Conservation (phyloP, 495 filamentous ascomycete genomes). For the Neurospora pannonica region DNA sequence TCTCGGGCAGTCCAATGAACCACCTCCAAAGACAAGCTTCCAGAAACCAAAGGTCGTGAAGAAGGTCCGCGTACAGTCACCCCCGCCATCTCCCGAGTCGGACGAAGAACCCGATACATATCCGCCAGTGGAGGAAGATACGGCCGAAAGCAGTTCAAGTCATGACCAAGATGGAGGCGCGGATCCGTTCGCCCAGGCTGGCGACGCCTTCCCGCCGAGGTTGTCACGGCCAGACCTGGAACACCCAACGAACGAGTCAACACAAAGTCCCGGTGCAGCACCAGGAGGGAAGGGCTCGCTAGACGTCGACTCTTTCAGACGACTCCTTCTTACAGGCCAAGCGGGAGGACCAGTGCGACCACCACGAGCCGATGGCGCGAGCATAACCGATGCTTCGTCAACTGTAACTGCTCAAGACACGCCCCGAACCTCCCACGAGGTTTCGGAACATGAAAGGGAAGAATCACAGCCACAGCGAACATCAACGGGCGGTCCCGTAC, state of each 20-base stretch:
- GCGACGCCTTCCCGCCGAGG: not conserved
- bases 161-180: conserved; percentile 3
- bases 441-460: conserved; percentile 30
- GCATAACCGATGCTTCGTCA: conserved; percentile 38
- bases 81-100: conserved; percentile 42
- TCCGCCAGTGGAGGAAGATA: conserved; percentile 18
- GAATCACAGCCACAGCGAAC: conserved; percentile 23
- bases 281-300: conserved; percentile 31
- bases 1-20: conserved; percentile 18
- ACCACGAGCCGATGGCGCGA: conserved; percentile 29
- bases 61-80: conserved; percentile 48
- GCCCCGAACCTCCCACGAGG: conserved; percentile 39
- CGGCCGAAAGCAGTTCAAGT: conserved; percentile 13
- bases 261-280: conserved; percentile 7
- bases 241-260: conserved; percentile 10
- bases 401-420: conserved; percentile 33
- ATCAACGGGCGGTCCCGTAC: not conserved
- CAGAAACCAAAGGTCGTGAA: conserved; percentile 41
- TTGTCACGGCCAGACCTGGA: conserved; percentile 22
- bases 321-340: conserved; percentile 51
- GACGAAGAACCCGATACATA: conserved; percentile 24
- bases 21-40: conserved; percentile 29
- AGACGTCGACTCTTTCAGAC: conserved; percentile 54
- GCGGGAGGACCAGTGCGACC: conserved; percentile 19
- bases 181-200: not conserved